These are phyloP conservation scores for Royoungia palumana DNA, from an alignment of 768 basidiomycete species.

Conservation along the genomic window DNA sequence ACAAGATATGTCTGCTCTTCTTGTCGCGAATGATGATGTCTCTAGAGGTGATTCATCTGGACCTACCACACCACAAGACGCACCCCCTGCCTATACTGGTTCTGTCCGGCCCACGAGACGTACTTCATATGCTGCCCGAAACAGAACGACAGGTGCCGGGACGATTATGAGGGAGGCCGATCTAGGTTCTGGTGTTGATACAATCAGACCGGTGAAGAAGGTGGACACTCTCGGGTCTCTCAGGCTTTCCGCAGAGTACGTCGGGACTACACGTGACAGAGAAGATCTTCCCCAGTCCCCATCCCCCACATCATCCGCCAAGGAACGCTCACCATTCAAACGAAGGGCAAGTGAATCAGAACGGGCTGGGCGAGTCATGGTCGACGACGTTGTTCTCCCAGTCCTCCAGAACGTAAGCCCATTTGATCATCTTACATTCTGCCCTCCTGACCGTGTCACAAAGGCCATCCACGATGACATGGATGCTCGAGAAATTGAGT, in stretches of 20 bases:
- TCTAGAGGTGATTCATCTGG: slow-evolving; percentile 34
- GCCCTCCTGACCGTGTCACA: slow-evolving; percentile 3
- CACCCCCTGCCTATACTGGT: slow-evolving; percentile 72
- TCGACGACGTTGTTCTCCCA: slow-evolving; percentile 84
- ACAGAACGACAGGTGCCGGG: slow-evolving; percentile 57
- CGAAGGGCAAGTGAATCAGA: slow-evolving; percentile 52
- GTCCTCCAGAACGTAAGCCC: slow-evolving; percentile 65
- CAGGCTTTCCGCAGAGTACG: slow-evolving; percentile 73
- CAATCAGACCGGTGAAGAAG: slow-evolving; percentile 91
- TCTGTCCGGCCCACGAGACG: slow-evolving; percentile 62
- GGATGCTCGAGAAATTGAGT: slow-evolving; percentile 85
- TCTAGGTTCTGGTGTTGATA: slow-evolving; percentile 83
- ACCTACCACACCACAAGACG: slow-evolving; percentile 45
- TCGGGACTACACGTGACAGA: slow-evolving; percentile 62
- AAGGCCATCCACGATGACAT: slow-evolving; percentile 79
- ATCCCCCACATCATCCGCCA: slow-evolving; percentile 45
- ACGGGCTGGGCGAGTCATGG: slow-evolving; percentile 64
- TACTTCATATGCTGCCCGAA: slow-evolving; percentile 77
- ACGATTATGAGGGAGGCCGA: slow-evolving; percentile 79
- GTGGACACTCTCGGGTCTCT: slow-evolving; percentile 79
- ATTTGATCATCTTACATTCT: background rate
- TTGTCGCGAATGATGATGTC: slow-evolving; percentile 42
- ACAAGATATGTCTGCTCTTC: slow-evolving; percentile 40
- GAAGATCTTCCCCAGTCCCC: slow-evolving; percentile 45
- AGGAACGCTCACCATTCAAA: slow-evolving; percentile 40